Base-by-base conservation (phyloP, 2,329 filamentous ascomycete genomes). In the Pleurostoma richardsiae region DNA sequence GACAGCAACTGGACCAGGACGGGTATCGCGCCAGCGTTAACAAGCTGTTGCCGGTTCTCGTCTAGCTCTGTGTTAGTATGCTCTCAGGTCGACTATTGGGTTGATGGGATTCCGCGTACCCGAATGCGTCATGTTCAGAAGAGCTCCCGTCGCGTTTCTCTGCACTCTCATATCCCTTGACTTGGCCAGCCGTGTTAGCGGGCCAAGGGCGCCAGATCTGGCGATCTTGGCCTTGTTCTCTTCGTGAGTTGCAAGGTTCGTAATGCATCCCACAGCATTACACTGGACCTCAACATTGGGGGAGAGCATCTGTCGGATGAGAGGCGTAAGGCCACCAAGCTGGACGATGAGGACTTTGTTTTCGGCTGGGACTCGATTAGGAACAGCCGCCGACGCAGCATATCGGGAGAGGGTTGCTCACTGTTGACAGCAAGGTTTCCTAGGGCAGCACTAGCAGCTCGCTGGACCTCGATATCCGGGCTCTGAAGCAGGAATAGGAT, bases 161-260 rank as follows among this genome's bases (percentile, higher is more conserved):
- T 99, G 94, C 42, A 99, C 94, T 47, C 94, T 84, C 94, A 97
- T 97, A 61, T 99, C 94, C 68, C 95, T 92, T 27, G 94, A 97
- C 69, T 96, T 97, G 52, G 94, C 94, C 48, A 99, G 74, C 53
- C 88, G 82, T 41, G 94, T 99, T 56, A 99, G 73, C 6, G 94
- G 94, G 6, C 87, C 89, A 47, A 99, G 77, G 46, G 94, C 94
- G 49, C 94, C 94, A 4, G 94, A 99, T 51, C 90, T 83, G 56
- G 94, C 94, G 66, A 99, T 99, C 72, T 95, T 96, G 49, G 94
- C 91, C 73, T 99, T 99, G 73, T 99, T 99, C 58, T 97, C 94
- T 71, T 99, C 94, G 62, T 99, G 94, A 3, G 94, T 99, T 46
- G 94, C 94, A 47, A 99, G 72, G 64, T 99, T 99, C 41, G 94